These are phyloP conservation scores for Porodaedalea pini DNA, from an alignment of 1,284 basidiomycete species.

Conservation along the genomic window DNA sequence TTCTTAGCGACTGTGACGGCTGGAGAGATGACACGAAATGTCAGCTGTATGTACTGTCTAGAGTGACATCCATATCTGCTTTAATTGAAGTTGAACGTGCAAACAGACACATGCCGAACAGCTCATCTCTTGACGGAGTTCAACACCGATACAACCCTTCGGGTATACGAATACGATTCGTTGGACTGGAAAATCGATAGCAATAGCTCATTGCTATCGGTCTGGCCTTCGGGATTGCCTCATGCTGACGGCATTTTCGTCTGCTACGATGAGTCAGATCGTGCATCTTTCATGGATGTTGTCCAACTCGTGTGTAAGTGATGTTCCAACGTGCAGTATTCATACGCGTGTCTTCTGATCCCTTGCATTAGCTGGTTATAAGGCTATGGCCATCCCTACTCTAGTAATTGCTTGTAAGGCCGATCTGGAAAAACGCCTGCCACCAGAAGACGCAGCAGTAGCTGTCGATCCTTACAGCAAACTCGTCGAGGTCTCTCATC, in stretches of 20 bases:
- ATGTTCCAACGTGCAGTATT: neutral
- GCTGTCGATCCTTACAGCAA: constrained; percentile 54
- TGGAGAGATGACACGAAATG: constrained; percentile 27
- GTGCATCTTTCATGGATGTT: constrained; percentile 57
- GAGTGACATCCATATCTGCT: neutral
- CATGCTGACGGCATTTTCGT: constrained; percentile 67
- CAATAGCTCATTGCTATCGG: constrained; percentile 22
- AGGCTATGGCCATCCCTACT: constrained; percentile 51
- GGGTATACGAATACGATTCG: constrained; percentile 53
- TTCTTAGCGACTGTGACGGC: constrained; percentile 34
- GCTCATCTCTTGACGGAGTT: neutral
- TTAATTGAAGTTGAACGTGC: neutral
- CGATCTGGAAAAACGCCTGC: constrained; percentile 55
- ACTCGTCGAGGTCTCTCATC: constrained; percentile 60
- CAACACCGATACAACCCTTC: constrained; percentile 11
- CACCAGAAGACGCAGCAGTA: constrained; percentile 48
- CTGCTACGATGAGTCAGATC: constrained; percentile 68
- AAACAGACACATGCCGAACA: constrained; percentile 9
- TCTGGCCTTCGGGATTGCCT: constrained; percentile 46
- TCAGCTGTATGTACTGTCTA: constrained; percentile 40
- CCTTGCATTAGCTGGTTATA: constrained; percentile 47
- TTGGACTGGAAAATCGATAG: constrained; percentile 28
- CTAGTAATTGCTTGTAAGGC: constrained; percentile 75
- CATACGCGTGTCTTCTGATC: constrained; percentile 20
- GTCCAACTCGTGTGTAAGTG: constrained; percentile 55